phyloP scores from a whole-genome alignment of 139 green algal species.

The Yamagishiella unicocca region DNA sequence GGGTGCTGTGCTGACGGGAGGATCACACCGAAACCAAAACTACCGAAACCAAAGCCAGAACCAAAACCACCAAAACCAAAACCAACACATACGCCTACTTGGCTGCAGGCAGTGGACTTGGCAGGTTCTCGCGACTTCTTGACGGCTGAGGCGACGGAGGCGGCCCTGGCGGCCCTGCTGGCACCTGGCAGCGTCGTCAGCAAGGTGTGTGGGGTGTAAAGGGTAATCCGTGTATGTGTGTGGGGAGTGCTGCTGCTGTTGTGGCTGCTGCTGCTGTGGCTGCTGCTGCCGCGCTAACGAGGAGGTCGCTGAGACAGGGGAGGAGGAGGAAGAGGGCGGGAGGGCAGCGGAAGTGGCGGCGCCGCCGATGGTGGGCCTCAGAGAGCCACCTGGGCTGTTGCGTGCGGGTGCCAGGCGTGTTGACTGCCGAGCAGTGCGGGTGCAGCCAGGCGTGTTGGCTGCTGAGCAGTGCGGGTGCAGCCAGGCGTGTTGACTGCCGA shows the following conservation, averaged over 20 bases:
- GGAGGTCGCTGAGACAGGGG: too few species aligned
- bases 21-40: neutral
- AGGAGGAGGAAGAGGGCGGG: neutral
- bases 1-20: neutral
- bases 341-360: neutral
- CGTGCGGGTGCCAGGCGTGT: too few species aligned
- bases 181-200: conserved; percentile 63
- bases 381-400: too few species aligned
- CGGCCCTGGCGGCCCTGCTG: conserved; percentile 81
- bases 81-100: neutral
- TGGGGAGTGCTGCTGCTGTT: too few species aligned
- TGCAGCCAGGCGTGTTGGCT: too few species aligned
- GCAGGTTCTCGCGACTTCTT: conserved; percentile 89
- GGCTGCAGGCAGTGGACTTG: conserved; percentile 78
- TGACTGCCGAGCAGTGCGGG: too few species aligned
- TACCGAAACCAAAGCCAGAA: neutral
- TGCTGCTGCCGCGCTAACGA: too few species aligned
- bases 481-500: neutral
- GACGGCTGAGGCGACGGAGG: conserved; percentile 75
- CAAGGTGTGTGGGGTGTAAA: conserved; percentile 61
- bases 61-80: neutral
- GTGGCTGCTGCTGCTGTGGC: too few species aligned
- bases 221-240: too few species aligned
- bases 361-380: neutral
- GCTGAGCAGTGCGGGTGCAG: too few species aligned